Evolutionary conservation across 2,329 filamentous ascomycete species (phyloP).

Genomic region (Capronia epimyces): DNA sequence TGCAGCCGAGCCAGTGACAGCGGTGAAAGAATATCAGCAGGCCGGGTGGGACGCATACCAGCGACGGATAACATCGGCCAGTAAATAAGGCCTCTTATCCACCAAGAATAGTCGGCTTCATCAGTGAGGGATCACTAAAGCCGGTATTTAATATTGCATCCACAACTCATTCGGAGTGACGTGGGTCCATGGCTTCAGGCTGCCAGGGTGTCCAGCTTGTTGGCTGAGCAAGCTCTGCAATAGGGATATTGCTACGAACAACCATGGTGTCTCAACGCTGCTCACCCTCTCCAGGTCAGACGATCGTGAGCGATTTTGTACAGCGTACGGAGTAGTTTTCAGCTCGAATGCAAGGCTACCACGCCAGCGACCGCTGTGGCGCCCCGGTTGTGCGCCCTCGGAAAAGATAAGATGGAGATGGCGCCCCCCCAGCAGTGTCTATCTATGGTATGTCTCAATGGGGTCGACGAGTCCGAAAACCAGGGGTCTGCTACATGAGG

Average conservation of each 20-base stretch:
- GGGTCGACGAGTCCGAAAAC: not conserved
- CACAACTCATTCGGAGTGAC: not conserved
- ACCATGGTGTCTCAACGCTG: no score
- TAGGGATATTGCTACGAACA: no score
- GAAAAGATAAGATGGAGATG: no score
- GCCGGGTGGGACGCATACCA: constrained; percentile 45
- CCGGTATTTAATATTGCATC: not conserved
- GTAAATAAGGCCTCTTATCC: not conserved
- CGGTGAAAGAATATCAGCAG: constrained; percentile 41
- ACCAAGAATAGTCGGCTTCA: not conserved
- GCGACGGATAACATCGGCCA: constrained; percentile 14
- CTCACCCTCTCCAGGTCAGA: no score
- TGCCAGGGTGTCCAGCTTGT: not conserved
- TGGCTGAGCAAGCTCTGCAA: not conserved
- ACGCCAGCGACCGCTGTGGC: not conserved
- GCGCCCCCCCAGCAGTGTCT: no score
- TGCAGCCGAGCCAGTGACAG: constrained; percentile 41
- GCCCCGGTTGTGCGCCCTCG: no score
- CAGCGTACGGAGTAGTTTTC: not conserved
- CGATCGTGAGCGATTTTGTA: not conserved
- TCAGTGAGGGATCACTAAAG: no score
- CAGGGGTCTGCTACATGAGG: not conserved
- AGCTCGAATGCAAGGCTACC: not conserved
- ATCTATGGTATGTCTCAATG: not conserved
- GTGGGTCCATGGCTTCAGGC: no score